Evolutionary conservation across 306 rosid species (phyloP), one percentile per base, ranked within the genome.

Genomic region (Cajanus cajan): DNA sequence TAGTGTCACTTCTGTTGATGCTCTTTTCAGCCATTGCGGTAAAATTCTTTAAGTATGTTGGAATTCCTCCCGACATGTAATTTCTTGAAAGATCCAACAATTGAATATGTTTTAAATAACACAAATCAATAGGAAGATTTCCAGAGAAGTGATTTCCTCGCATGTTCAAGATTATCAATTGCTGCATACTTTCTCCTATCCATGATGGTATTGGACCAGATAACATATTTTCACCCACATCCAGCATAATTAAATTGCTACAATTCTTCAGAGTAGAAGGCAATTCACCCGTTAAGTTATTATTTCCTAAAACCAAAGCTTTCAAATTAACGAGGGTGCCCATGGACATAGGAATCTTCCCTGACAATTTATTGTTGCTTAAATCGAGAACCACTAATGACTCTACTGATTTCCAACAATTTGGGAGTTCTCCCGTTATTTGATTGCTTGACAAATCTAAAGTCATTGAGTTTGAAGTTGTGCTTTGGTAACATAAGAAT

Each of bases 261-360:
- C 59, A 82, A 15, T 76, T 76, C 44, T 13, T 54, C 4, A 82
- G 9, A 6, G 68, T 59, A 4, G 67, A 68, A 47, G 82, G 78
- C 0, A 82, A 36, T 61, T 69, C 61, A 24, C 78, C 82, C 6
- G 2, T 54, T 8, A 82, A 59, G 2, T 2, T 57, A 47, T 82
- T 82, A 2, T 68, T 68, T 36, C 44, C 11, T 7, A 75, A 75
- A 25, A 47, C 39, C 72, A 75, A 75, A 2, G 9, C 36, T 37
- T 73, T 0, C 52, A 80, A 39, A 1, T 52, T 0, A 36, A 40
- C 19, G 7, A 73, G 75, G 61, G 14, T 5, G n/a, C 69, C 61
- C 14, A 80, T 18, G 6, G 84, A 80, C 8, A 19, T 1, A 24
- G 84, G 79, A 39, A 80, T 80, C 16, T 28, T 36, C n/a, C 75